These are phyloP conservation scores for Heterobasidion annosum DNA, from an alignment of 1,284 basidiomycete genomes.

Conservation along the genomic window DNA sequence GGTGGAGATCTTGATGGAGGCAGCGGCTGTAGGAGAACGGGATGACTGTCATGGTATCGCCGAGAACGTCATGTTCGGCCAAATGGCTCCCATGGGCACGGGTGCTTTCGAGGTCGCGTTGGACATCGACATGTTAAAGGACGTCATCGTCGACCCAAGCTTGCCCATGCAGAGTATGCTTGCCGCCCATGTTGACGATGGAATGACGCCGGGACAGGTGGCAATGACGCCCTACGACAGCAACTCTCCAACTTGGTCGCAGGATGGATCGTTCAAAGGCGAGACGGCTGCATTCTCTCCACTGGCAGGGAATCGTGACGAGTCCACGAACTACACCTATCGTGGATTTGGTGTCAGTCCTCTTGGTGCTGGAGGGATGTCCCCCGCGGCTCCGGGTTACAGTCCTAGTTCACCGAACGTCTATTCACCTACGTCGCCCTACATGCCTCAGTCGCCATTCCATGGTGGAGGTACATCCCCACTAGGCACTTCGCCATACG, in stretches of 20 bases:
- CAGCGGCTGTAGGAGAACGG: slow-evolving; percentile 94
- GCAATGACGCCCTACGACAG: slow-evolving; percentile 94
- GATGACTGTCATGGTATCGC: slow-evolving; percentile 98
- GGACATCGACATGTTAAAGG: slow-evolving; percentile 98
- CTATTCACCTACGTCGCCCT: slow-evolving; percentile 86
- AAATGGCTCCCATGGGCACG: slow-evolving; percentile 98
- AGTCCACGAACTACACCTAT: slow-evolving; percentile 63
- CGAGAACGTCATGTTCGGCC: slow-evolving; percentile 97
- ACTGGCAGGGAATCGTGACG: slow-evolving; percentile 83
- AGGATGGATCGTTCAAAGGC: slow-evolving; percentile 59
- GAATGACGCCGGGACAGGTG: slow-evolving; percentile 86
- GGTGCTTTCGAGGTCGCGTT: slow-evolving; percentile 94
- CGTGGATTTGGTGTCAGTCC: slow-evolving; percentile 80
- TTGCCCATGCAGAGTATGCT: slow-evolving; percentile 85
- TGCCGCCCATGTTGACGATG: slow-evolving; percentile 72
- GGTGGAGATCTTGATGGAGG: slow-evolving; percentile 98
- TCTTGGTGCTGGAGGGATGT: slow-evolving; percentile 69
- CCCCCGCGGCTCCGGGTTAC: slow-evolving; percentile 69
- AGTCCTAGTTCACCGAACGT: slow-evolving; percentile 78
- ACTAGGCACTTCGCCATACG: slow-evolving; percentile 67
- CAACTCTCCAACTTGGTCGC: slow-evolving; percentile 77
- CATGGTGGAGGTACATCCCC: slow-evolving; percentile 67
- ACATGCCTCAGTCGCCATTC: slow-evolving; percentile 80
- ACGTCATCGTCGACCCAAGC: slow-evolving; percentile 95
- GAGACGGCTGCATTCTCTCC: slow-evolving; percentile 92